Evolutionary conservation across 176 grass and related monocot genomes (phyloP).

Genomic region (barley (Hordeum vulgare)): DNA sequence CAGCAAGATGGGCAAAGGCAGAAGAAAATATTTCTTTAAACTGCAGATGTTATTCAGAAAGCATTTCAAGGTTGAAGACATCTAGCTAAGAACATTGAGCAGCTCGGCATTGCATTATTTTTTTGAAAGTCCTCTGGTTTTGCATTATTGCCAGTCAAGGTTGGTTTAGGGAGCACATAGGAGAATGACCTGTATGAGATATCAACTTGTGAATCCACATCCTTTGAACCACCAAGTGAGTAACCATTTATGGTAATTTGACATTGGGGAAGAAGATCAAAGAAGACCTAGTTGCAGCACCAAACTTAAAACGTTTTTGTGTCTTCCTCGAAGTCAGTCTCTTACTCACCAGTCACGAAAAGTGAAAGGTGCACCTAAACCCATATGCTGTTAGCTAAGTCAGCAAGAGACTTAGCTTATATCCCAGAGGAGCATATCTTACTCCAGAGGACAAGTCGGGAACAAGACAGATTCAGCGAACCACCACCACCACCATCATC

Average conservation of each 20-base stretch:
- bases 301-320: background rate
- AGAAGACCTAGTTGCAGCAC: background rate
- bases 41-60: background rate
- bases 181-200: background rate
- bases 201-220: background rate
- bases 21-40: background rate
- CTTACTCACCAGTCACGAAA: background rate
- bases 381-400: background rate
- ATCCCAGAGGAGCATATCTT: background rate
- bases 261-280: background rate
- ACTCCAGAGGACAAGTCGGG: background rate
- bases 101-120: background rate
- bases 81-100: background rate
- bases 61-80: background rate
- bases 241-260: background rate
- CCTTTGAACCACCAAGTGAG: background rate
- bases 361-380: conserved; percentile 3
- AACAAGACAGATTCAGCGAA: conserved; percentile 10
- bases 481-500: background rate
- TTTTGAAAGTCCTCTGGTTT: background rate
- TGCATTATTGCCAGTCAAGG: background rate
- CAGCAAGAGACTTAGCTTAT: background rate
- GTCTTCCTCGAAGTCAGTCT: background rate
- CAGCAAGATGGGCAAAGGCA: background rate
- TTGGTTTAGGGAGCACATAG: background rate